Base-by-base conservation (phyloP, 768 basidiomycete species). In the Collybiopsis confluens region DNA sequence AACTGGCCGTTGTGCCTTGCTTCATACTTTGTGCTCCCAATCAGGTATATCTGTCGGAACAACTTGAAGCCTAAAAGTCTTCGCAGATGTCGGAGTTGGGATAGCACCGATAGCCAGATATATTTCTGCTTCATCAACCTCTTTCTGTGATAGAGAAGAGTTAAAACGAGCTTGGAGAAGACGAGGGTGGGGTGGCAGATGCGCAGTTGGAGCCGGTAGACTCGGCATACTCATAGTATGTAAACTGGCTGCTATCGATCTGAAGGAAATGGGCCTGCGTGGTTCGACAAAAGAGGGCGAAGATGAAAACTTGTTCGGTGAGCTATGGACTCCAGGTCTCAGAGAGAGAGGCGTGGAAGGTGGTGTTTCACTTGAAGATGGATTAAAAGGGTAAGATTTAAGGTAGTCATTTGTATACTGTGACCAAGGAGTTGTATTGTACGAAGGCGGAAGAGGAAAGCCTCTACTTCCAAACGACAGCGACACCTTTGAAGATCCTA, bases 271-370 rank as follows among this genome's bases (percentile, higher is more conserved):
- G 24, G 47, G 35, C 26, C 35, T 21, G 9, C 21, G 47, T 15
- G 30, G 30, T 35, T 23, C 35, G 11, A 48, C 47, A 1, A 48
- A 30, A 24, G 35, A 18, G 23, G 35, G 36, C 30, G 35, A 24
- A 10, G 18, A 37, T 16, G 30, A 33, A 5, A 33, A 6, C 6
- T 33, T 16, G 21, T 48, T 48, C 35, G 20, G 9, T 21, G 27
- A 1, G 1, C 23, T 35, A 21, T 13, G 35, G 23, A 48, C 21
- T n/a, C 47, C 33, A 16, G 47, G 47, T 13, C 16, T 38, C 24
- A 48, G 37, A 21, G 47, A 48, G n/a, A 6, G 47, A 48, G 47
- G 47, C 2, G 47, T 48, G n/a, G 47, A 48, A 37, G 47, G 47
- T 48, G 47, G 33, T 30, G 47, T 18, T 46, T 46, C 30, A 13